phyloP scores from a whole-genome alignment of 2,329 filamentous ascomycete genomes.

The Cercospora nicotianae region DNA sequence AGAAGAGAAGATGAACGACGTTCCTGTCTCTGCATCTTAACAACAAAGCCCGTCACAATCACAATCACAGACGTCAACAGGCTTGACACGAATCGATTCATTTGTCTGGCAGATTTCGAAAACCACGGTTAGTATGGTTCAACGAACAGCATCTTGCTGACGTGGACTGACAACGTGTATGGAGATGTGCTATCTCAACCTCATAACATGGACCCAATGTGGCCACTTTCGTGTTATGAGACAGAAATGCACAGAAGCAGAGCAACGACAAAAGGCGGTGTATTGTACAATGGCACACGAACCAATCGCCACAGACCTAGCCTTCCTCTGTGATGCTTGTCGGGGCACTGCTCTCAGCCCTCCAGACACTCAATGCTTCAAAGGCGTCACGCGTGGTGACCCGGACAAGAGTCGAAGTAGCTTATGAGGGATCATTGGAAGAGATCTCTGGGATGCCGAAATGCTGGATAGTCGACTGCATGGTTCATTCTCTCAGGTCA shows the following conservation, averaged over 20 bases:
- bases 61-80: too few species aligned
- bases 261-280: conserved; percentile 7
- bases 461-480: too few species aligned
- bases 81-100: too few species aligned
- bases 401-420: not conserved
- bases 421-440: not conserved
- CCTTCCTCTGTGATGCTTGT: conserved; percentile 15
- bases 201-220: conserved; percentile 24
- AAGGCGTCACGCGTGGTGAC: not conserved
- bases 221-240: conserved; percentile 22
- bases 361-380: not conserved
- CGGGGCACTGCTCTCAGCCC: conserved; percentile 19
- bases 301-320: conserved; percentile 25
- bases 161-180: not conserved
- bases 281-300: conserved; percentile 23
- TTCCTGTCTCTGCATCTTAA: too few species aligned
- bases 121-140: not conserved
- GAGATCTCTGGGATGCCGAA: too few species aligned
- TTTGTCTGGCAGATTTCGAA: not conserved
- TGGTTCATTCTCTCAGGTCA: too few species aligned
- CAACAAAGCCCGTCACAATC: too few species aligned
- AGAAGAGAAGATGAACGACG: too few species aligned
- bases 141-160: not conserved
- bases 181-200: conserved; percentile 25
- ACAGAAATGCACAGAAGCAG: conserved; percentile 20